These are phyloP conservation scores for Suhomyces anneliseae DNA, from an alignment of 1,139 yeast genomes.

Conservation along the genomic window DNA sequence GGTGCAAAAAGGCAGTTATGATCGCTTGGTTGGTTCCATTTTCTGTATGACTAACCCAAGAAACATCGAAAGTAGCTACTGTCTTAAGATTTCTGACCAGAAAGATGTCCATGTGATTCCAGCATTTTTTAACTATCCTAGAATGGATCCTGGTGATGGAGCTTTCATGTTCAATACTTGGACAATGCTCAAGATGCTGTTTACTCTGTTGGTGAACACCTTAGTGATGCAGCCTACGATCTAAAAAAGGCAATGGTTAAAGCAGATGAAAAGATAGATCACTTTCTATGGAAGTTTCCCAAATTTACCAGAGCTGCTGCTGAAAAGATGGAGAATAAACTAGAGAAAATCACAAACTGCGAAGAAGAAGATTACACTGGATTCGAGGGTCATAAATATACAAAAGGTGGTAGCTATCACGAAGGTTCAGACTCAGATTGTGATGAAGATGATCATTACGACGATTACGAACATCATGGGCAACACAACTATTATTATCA, in stretches of 20 bases:
- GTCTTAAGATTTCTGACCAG: constrained; percentile 34
- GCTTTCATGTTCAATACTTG: constrained; percentile 20
- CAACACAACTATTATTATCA: no score
- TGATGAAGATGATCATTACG: no score
- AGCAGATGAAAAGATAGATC: constrained; percentile 23
- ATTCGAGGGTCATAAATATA: background rate
- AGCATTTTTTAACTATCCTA: constrained; percentile 18
- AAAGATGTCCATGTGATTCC: constrained; percentile 31
- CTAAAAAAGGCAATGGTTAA: constrained; percentile 21
- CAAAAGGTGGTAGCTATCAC: background rate
- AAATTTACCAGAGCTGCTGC: background rate
- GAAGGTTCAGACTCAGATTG: background rate
- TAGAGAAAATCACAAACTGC: background rate
- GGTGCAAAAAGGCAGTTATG: constrained; percentile 32
- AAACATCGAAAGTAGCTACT: constrained; percentile 29
- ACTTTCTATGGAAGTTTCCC: constrained; percentile 11
- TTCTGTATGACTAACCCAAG: constrained; percentile 39
- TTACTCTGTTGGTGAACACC: constrained; percentile 16
- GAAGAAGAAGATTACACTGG: background rate
- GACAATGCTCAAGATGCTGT: constrained; percentile 24
- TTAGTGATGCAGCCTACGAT: constrained; percentile 22
- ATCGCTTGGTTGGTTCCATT: constrained; percentile 36
- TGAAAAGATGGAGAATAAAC: constrained; percentile 14
- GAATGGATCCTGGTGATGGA: background rate
- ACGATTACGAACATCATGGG: no score